Conservation (phyloP, 139 green algal genomes). For the Asterochloris sp. region DNA sequence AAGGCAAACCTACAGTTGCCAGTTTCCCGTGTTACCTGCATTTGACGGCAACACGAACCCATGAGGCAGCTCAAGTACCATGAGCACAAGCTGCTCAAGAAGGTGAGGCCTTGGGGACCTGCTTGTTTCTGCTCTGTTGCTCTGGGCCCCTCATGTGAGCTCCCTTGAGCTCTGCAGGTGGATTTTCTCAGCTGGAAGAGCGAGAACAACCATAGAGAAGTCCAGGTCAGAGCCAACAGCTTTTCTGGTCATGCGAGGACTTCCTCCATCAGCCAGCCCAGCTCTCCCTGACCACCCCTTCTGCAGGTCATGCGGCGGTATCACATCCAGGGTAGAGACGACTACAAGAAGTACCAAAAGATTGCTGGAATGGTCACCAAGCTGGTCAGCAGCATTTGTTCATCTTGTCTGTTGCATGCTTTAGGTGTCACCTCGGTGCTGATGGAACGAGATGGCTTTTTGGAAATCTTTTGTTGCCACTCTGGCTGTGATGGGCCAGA, state of each 20-base stretch:
- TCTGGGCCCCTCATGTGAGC: too few species aligned
- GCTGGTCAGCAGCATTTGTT: constrained; percentile 50
- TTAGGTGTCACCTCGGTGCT: too few species aligned
- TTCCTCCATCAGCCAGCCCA: background rate
- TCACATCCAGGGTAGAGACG: constrained; percentile 94
- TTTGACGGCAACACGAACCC: too few species aligned
- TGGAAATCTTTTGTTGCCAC: constrained; percentile 27
- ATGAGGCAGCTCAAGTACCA: constrained; percentile 97
- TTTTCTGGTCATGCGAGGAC: background rate
- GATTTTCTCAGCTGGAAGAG: constrained; percentile 97
- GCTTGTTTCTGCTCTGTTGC: too few species aligned
- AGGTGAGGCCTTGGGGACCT: constrained; percentile 28
- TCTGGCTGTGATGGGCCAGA: background rate
- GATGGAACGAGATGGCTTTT: too few species aligned
- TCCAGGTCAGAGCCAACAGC: constrained; percentile 55
- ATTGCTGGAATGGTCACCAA: constrained; percentile 88
- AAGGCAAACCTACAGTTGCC: too few species aligned
- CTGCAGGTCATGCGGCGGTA: constrained; percentile 91
- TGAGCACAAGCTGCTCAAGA: constrained; percentile 97
- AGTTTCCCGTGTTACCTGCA: too few species aligned
- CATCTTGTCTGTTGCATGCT: too few species aligned
- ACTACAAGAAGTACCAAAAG: constrained; percentile 97
- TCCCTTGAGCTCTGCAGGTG: constrained; percentile 37
- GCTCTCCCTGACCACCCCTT: background rate
- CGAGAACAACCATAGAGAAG: constrained; percentile 89